Evolutionary conservation across 768 basidiomycete species (phyloP).

Genomic region (Paxillus involutus): DNA sequence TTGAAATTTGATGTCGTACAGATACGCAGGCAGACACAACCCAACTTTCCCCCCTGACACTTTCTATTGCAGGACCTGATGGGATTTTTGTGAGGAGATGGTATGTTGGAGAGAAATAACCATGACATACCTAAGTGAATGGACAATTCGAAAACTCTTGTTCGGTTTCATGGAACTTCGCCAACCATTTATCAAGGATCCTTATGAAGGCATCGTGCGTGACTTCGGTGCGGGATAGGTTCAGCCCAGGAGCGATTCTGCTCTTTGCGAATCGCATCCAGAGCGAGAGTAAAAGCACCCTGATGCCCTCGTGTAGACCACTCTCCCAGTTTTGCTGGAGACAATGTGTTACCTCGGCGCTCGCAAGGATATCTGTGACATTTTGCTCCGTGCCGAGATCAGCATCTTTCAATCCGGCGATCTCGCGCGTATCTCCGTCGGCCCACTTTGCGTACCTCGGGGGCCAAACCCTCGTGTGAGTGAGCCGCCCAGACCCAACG

Average conservation of each 20-base stretch:
- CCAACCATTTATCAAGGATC: not conserved
- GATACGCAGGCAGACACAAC: no score
- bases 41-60: no score
- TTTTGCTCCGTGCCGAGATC: no score
- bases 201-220: not conserved
- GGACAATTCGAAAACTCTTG: not conserved
- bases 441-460: not conserved
- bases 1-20: no score
- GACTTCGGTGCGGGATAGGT: not conserved
- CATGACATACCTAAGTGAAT: no score
- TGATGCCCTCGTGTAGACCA: not conserved
- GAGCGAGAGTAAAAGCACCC: not conserved
- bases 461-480: constrained; percentile 7
- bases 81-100: no score
- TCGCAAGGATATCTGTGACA: not conserved
- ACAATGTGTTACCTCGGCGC: not conserved
- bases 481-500: not conserved
- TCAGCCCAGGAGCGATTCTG: not conserved
- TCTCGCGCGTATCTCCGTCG: not conserved
- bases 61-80: no score
- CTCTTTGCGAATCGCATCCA: not conserved
- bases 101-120: no score
- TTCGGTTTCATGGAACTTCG: not conserved
- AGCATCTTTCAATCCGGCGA: no score
- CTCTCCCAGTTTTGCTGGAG: not conserved